Evolutionary conservation across 805 yeast species (phyloP).

Genomic region (Kluyveromyces aestuarii): DNA sequence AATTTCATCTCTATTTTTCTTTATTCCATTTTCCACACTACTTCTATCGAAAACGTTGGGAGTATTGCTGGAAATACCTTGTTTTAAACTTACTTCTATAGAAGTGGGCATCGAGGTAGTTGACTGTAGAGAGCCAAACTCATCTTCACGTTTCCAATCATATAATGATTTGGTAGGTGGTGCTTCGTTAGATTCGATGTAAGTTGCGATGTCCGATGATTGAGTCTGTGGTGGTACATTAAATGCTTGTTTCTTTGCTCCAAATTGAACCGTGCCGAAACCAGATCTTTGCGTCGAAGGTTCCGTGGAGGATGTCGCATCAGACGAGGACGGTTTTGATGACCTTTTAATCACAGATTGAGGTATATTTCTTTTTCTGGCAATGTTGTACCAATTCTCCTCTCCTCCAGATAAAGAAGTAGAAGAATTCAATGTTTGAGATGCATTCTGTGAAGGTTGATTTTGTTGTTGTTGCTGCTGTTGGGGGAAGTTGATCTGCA

Average conservation of each 20-base stretch:
- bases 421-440: conserved; percentile 3
- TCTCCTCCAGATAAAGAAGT: conserved; percentile 26
- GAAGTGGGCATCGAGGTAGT: not conserved
- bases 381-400: conserved; percentile 34
- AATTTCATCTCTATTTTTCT: not conserved
- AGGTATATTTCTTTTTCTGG: conserved; percentile 41
- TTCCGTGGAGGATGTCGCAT: conserved; percentile 11
- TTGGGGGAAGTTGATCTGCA: conserved; percentile 16
- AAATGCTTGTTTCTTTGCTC: conserved; percentile 23
- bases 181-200: conserved; percentile 31
- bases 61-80: not conserved
- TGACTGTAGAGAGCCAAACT: conserved; percentile 11
- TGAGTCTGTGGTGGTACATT: conserved; percentile 1
- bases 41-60: conserved; percentile 7
- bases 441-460: conserved; percentile 21
- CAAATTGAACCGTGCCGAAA: conserved; percentile 32
- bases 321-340: conserved; percentile 13
- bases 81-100: not conserved
- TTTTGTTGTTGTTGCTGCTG: conserved; percentile 16
- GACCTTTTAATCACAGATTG: conserved; percentile 38
- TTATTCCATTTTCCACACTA: conserved; percentile 3
- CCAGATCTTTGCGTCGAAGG: conserved; percentile 23
- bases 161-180: conserved; percentile 34
- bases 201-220: conserved; percentile 6
- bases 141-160: conserved; percentile 35